Base-by-base conservation (phyloP, 148 eudicot genomes). In the Simmondsia chinensis region DNA sequence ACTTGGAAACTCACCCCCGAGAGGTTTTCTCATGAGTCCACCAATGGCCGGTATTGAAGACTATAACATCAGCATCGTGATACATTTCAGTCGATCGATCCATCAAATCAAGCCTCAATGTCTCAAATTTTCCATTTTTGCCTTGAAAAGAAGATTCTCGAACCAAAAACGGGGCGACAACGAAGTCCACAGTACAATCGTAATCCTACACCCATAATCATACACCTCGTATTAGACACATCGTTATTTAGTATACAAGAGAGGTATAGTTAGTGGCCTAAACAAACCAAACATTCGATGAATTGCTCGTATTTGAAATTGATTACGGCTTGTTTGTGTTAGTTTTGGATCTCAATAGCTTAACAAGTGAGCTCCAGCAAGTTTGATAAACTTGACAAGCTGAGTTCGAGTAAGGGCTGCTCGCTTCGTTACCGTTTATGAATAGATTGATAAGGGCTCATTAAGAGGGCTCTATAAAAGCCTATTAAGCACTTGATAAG, bases 21-120 rank as follows among this genome's bases (percentile, higher is more conserved):
- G 88, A 68, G 27, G 94, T 91, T 62, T 91, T 91, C 65, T 82
- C 95, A 56, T 91, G 99, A 31, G 95, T 82, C 99, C 99, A 91
- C 99, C 99, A 91, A 50, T 91, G 99, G 3, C 94, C 99, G 0
- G 95, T 91, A 56, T 91, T 91, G 60, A 85, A 91, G 60, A 91
- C 62, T 18, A 91, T 15, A 34, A 85, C 63, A 66, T 91, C 83
- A 24, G 95, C 99, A 54, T 82, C 93, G n/a, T 48, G 67, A 68
- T 82, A 91, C 85, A 65, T 79, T 35, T 71, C 43, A 46, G 85
- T 73, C 2, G 85, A 68, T 50, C 30, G 22, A 41, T 79, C 94
- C 88, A 87, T 87, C 64, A 79, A 56, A 62, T 91, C 97, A 26
- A 89, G 65, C 50, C 93, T 83, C 16, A 89, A 49, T 8, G 99